Evolutionary conservation across 345 rosid genomes (phyloP).

Genomic region (Moricandia moricandioides): DNA sequence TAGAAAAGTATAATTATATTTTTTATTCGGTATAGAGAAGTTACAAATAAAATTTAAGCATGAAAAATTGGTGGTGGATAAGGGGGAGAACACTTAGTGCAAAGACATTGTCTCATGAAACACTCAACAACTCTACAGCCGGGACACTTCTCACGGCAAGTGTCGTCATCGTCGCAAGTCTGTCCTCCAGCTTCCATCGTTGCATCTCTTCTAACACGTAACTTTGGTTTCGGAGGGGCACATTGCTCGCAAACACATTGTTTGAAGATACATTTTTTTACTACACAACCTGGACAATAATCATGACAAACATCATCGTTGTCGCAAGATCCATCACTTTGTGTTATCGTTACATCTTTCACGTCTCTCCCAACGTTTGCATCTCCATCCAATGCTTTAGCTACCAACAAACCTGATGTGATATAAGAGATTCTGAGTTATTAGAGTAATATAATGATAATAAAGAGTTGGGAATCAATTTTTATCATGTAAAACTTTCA

Average conservation of each 20-base stretch:
- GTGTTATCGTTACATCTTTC: constrained; percentile 2
- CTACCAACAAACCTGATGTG: neutral
- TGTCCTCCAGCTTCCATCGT: neutral
- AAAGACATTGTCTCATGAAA: neutral
- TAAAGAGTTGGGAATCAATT: neutral
- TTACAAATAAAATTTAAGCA: neutral
- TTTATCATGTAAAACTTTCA: neutral
- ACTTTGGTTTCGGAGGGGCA: neutral
- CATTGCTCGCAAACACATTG: neutral
- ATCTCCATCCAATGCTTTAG: neutral
- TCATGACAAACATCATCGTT: neutral
- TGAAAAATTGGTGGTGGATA: neutral
- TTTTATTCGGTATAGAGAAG: neutral
- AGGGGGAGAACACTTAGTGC: neutral
- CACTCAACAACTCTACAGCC: neutral
- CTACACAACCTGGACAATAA: neutral
- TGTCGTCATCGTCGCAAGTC: neutral
- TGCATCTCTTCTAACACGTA: neutral
- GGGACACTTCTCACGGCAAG: neutral
- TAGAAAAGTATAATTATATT: neutral
- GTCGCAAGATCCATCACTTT: constrained; percentile 22
- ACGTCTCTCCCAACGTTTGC: neutral
- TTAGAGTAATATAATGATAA: neutral
- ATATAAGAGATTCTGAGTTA: neutral
- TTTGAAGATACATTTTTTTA: neutral